Evolutionary conservation across 2,329 filamentous ascomycete genomes (phyloP), one percentile per base, ranked within the genome.

Genomic region (Ophiobolus disseminans): DNA sequence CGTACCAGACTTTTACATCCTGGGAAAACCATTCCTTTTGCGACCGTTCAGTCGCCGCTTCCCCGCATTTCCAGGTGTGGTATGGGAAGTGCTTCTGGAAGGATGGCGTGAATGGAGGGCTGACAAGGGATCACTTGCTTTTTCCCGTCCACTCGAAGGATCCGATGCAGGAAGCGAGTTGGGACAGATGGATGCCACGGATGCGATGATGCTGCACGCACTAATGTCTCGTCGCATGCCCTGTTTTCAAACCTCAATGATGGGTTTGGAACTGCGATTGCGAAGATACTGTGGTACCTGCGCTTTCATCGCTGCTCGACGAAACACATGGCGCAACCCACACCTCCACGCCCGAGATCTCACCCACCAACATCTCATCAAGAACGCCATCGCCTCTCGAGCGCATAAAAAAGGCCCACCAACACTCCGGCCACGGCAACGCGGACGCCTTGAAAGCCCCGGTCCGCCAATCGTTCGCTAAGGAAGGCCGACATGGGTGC

Each of bases 381-480:
- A 19, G 20, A 38, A 38, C 35, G 21, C 20, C 19, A 38, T n/a
- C 19, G 35, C 19, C 35, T 38, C 25, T 14, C 13, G n/a, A 38
- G 35, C 35, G 20, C 35, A 38, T 38, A 21, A 38, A 22, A 25
- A 38, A 38, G 35, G 35, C 22, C 35, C 21, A 14, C 11, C 8
- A 31, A 13, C n/a, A 4, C 28, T 14, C 28, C 13, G 28, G 20
- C 25, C 35, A 22, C 20, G 35, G n/a, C 13, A 32, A 14, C 7
- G n/a, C n/a, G n/a, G 13, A 21, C 35, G 13, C 16, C n/a, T 38
- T 5, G 20, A n/a, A n/a, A n/a, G 20, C 35, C 19, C 35, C 35
- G 16, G n/a, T n/a, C n/a, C 38, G 19, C 23, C 38, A 39, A 39
- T 39, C 23, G 23, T 20, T 41, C 21, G 39, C 28, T n/a, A 28